Conservation (phyloP, 169 alveolate species). For the Toxoplasma gondii region DNA sequence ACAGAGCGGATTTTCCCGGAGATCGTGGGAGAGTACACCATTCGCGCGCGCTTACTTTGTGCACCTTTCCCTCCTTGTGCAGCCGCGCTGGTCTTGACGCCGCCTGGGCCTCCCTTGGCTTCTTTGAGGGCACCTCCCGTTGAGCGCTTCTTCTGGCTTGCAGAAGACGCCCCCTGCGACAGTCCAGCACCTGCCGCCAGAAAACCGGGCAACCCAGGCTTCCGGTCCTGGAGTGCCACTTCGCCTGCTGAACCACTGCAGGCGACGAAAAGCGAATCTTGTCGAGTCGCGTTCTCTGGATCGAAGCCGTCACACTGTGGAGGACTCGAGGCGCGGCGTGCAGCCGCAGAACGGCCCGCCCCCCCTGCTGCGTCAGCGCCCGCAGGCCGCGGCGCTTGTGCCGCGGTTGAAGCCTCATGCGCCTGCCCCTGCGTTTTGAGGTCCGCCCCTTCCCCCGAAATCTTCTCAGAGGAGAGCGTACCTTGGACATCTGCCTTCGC, state of each 20-base stretch:
- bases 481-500: neutral
- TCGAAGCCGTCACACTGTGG: neutral
- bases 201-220: neutral
- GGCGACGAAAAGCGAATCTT: neutral
- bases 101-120: neutral
- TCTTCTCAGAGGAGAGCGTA: neutral
- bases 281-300: neutral
- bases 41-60: neutral
- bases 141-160: slow-evolving; percentile 47
- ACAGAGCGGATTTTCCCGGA: neutral
- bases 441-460: neutral
- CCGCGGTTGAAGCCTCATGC: neutral
- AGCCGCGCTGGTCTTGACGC: neutral
- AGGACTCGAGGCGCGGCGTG: neutral
- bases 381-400: neutral
- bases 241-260: neutral
- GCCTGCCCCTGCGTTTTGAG: neutral
- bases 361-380: neutral
- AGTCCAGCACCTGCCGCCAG: slow-evolving; percentile 30
- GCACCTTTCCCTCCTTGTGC: neutral
- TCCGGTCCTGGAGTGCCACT: neutral
- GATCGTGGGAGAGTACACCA: neutral
- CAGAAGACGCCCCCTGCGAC: slow-evolving; percentile 38
- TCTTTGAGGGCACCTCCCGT: slow-evolving; percentile 43
- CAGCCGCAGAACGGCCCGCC: neutral